These are phyloP conservation scores for Fusarium humuli DNA, from an alignment of 2,329 filamentous ascomycete genomes.

Conservation along the genomic window DNA sequence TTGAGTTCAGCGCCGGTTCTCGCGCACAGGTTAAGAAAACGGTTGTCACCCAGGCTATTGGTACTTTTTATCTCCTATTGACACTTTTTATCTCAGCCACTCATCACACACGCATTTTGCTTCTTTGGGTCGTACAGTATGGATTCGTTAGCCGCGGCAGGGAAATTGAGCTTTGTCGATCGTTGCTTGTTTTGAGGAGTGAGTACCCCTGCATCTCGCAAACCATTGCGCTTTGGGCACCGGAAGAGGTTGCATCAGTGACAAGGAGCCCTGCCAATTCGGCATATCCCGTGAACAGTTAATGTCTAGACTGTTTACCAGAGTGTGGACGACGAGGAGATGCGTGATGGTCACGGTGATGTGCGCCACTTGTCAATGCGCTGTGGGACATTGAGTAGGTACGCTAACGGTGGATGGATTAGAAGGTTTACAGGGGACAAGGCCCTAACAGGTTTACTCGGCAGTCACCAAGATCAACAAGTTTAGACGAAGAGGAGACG, in stretches of 20 bases:
- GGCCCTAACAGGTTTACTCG: background rate
- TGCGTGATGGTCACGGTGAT: background rate
- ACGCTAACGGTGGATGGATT: background rate
- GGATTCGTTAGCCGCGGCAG: conserved; percentile 4
- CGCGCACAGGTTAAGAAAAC: background rate
- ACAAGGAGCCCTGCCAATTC: background rate
- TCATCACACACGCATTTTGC: conserved; percentile 18
- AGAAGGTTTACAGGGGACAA: background rate
- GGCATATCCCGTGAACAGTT: background rate
- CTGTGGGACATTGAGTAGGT: background rate
- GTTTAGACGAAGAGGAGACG: background rate
- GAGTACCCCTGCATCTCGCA: conserved; percentile 32
- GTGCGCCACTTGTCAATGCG: conserved; percentile 21
- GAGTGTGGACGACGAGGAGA: background rate
- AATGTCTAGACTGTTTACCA: background rate
- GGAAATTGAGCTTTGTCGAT: conserved; percentile 24
- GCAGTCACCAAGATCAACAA: background rate
- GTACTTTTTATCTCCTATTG: background rate
- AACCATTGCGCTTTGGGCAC: conserved; percentile 27
- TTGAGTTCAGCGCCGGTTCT: background rate
- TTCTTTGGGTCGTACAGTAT: background rate
- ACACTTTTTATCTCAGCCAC: conserved; percentile 18
- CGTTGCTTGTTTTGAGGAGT: background rate
- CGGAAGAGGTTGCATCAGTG: conserved; percentile 10
- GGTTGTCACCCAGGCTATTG: background rate